Base-by-base conservation (phyloP, 2,329 filamentous ascomycete genomes). In the Lasiodiplodia gonubiensis region DNA sequence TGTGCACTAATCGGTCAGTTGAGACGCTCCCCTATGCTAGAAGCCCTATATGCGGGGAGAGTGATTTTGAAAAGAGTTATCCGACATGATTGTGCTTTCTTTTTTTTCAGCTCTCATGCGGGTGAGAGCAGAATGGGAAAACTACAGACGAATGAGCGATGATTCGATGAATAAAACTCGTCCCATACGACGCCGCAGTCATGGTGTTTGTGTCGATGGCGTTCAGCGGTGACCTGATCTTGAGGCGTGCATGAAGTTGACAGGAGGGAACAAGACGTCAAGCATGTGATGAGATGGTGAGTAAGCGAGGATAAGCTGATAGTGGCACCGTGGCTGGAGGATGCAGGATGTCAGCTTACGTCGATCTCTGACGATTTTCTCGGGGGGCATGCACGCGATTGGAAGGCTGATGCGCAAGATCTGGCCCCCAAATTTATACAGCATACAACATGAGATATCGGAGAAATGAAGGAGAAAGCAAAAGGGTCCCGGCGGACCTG, bases 301-400 rank as follows among this genome's bases (percentile, higher is more conserved):
- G 39, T 60, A 60, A 60, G 57, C 57, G 23, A 16, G 57, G 21
- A 49, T 60, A 60, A 60, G 57, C 57, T 42, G 57, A 60, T 60
- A 23, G 27, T 37, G 14, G 55, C 35, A 59, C 46, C n/a, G 25
- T 25, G 16, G 37, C 55, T 25, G 23, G 16, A n/a, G 25, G 37
- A 21, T 30, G 23, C 39, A n/a, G 39, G 7, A n/a, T 12, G 46
- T 63, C 59, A 63, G 59, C 59, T 63, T 63, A 63, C 21, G 59
- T 12, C 59, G 59, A 63, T 63, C 27, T 49, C 27, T 51, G 42
- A n/a, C 27, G 55, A 39, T 49, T 42, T 21, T 21, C 16, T 16
- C 55, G 23, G 23, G 55, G 55, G 30, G 11, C 16, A 23, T n/a
- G 55, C 8, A 23, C 12, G 39, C 55, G 55, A 48, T 60, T 33